Evolutionary conservation across 2,329 filamentous ascomycete genomes (phyloP).

Genomic region (Stagonosporopsis rhizophila): DNA sequence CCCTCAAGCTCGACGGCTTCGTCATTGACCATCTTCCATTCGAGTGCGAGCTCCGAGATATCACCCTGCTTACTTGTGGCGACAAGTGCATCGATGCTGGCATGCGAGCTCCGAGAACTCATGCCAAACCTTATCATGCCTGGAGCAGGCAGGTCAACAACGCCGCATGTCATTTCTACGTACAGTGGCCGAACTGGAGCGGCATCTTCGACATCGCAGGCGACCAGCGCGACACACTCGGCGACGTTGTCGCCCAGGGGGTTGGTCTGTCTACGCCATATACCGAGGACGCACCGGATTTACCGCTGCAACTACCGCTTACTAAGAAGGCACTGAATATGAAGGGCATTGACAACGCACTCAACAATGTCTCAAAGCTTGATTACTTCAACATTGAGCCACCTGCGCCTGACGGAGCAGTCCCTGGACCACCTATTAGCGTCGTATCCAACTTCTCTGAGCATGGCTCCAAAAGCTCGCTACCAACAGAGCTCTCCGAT

Average conservation of each 20-base stretch:
- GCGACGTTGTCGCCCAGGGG: slow-evolving; percentile 23
- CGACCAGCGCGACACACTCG: slow-evolving; percentile 25
- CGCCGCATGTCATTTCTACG: slow-evolving; percentile 27
- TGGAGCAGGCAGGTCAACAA: slow-evolving; percentile 30
- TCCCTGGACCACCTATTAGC: not conserved
- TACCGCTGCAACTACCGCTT: slow-evolving; percentile 7
- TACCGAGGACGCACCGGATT: slow-evolving; percentile 1
- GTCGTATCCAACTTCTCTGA: slow-evolving; percentile 20
- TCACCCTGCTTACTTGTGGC: slow-evolving; percentile 35
- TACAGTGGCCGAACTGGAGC: slow-evolving; percentile 37
- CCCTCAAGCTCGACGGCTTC: slow-evolving; percentile 43
- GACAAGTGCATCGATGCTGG: slow-evolving; percentile 39
- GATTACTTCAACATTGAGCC: slow-evolving; percentile 6
- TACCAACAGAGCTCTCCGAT: slow-evolving; percentile 2
- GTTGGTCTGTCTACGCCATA: slow-evolving; percentile 20
- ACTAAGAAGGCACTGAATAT: slow-evolving; percentile 12
- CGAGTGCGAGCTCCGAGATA: slow-evolving; percentile 31
- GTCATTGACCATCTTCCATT: slow-evolving; percentile 45
- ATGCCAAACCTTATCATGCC: slow-evolving; percentile 15
- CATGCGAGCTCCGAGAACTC: slow-evolving; percentile 33
- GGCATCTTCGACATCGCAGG: slow-evolving; percentile 35
- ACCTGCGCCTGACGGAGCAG: not conserved
- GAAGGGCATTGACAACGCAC: slow-evolving; percentile 7
- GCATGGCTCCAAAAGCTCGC: slow-evolving; percentile 21
- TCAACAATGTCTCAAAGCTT: not conserved